Conservation (phyloP, 495 filamentous ascomycete species). For the Chaetomium fimeti region DNA sequence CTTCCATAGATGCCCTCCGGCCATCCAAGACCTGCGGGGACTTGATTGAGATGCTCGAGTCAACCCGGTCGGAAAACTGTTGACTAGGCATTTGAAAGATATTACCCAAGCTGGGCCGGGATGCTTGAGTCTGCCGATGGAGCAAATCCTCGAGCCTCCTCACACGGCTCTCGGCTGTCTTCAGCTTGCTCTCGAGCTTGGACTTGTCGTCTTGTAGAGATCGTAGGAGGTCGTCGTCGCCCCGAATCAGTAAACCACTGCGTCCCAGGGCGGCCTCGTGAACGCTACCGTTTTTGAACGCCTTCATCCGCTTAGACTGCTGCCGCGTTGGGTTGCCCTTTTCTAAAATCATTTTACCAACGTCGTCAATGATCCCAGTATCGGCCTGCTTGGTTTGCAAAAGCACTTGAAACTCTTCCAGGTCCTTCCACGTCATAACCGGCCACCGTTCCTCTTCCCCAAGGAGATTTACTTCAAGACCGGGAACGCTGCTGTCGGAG, state of each 20-base stretch:
- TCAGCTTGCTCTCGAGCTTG: slow-evolving; percentile 75
- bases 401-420: slow-evolving; percentile 63
- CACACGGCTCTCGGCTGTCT: slow-evolving; percentile 85
- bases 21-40: slow-evolving; percentile 39
- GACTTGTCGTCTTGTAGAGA: slow-evolving; percentile 74
- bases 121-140: slow-evolving; percentile 76
- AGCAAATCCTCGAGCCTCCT: slow-evolving; percentile 90
- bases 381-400: slow-evolving; percentile 56
- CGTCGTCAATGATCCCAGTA: slow-evolving; percentile 47
- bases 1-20: slow-evolving; percentile 40
- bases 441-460: slow-evolving; percentile 82
- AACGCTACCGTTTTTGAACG: slow-evolving; percentile 93
- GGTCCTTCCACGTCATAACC: slow-evolving; percentile 56
- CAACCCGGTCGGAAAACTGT: slow-evolving; percentile 40
- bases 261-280: slow-evolving; percentile 78
- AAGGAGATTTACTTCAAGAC: slow-evolving; percentile 80
- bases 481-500: slow-evolving; percentile 56
- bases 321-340: slow-evolving; percentile 70
- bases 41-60: slow-evolving; percentile 45
- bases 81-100: slow-evolving; percentile 54
- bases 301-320: slow-evolving; percentile 75
- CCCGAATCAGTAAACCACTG: slow-evolving; percentile 75
- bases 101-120: slow-evolving; percentile 66
- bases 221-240: slow-evolving; percentile 72
- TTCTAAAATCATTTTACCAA: slow-evolving; percentile 58